Conservation (phyloP, 2,329 filamentous ascomycete species). For the Balansia obtecta region DNA sequence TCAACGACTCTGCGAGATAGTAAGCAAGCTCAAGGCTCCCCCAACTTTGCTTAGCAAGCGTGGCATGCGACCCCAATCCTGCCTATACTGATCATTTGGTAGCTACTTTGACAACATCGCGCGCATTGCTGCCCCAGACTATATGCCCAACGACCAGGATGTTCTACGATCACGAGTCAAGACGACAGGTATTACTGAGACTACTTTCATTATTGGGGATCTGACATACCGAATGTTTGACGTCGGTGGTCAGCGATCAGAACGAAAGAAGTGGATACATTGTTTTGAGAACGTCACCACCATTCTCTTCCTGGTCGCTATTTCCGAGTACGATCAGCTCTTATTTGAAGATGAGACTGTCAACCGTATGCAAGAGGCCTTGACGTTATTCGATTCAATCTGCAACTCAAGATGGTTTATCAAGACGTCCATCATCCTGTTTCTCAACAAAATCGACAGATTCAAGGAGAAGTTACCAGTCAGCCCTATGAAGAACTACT, state of each 20-base stretch:
- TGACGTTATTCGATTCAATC: conserved; percentile 78
- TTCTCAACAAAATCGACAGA: conserved; percentile 82
- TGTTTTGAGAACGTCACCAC: conserved; percentile 97
- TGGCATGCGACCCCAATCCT: not conserved
- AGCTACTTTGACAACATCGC: conserved; percentile 96
- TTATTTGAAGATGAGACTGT: conserved; percentile 94
- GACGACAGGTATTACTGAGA: conserved; percentile 93
- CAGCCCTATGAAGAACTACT: conserved; percentile 80
- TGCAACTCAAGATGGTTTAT: conserved; percentile 87
- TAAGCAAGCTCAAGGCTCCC: conserved; percentile 23
- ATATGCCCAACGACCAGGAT: conserved; percentile 93
- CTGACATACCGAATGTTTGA: conserved; percentile 97
- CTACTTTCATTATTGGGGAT: conserved; percentile 80
- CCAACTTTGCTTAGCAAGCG: not conserved
- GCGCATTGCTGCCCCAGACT: conserved; percentile 81
- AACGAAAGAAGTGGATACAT: conserved; percentile 96
- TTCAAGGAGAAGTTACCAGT: conserved; percentile 77
- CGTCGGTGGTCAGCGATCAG: conserved; percentile 81
- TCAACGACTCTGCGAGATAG: conserved; percentile 96
- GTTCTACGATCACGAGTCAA: conserved; percentile 79
- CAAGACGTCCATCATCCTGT: conserved; percentile 78
- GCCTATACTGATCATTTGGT: conserved; percentile 19
- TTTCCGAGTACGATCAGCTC: conserved; percentile 93
- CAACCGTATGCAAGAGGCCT: conserved; percentile 85
- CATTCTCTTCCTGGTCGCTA: conserved; percentile 91